Conservation (phyloP, 2,329 filamentous ascomycete species). For the Fusarium sterilihyphosum region DNA sequence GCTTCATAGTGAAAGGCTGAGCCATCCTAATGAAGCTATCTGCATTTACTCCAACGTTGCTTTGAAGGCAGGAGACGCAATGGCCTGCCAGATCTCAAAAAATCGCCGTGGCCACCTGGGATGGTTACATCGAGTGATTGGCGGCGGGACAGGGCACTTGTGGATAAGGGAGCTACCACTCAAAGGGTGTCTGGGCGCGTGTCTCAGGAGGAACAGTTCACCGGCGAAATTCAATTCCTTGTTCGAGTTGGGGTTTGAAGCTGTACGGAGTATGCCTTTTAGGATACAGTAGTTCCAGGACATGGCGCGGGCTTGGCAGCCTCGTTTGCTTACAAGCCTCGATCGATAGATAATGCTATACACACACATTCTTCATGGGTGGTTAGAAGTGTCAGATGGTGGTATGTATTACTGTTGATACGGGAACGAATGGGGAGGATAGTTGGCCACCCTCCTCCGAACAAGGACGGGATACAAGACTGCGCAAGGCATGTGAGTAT, state of each 20-base stretch:
- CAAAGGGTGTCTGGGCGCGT: conserved; percentile 41
- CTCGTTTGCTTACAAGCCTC: conserved; percentile 31
- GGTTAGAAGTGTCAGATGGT: conserved; percentile 7
- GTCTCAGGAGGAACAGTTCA: conserved; percentile 42
- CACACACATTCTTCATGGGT: conserved; percentile 12
- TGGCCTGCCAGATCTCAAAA: conserved; percentile 44
- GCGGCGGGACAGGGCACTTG: conserved; percentile 28
- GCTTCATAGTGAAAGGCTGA: conserved; percentile 9
- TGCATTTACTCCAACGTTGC: conserved; percentile 31
- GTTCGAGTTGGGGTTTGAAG: conserved; percentile 21
- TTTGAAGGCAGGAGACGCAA: conserved; percentile 36
- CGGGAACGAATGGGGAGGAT: conserved; percentile 26
- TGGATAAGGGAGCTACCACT: conserved; percentile 39
- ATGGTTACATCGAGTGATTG: conserved; percentile 43
- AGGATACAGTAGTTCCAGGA: conserved; percentile 17
- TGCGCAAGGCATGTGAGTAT: conserved; percentile 35
- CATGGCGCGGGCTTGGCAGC: conserved; percentile 29
- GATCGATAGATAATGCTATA: conserved; percentile 25
- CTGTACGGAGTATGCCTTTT: conserved; percentile 2
- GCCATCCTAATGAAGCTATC: conserved; percentile 29
- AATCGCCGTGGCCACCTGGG: conserved; percentile 41
- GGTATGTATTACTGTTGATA: conserved; percentile 6
- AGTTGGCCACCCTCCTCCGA: conserved; percentile 21
- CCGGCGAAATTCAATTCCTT: conserved; percentile 38
- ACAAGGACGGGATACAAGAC: conserved; percentile 7